Evolutionary conservation across 1,139 yeast genomes (phyloP).

Genomic region (Yamadazyma epiphylla): DNA sequence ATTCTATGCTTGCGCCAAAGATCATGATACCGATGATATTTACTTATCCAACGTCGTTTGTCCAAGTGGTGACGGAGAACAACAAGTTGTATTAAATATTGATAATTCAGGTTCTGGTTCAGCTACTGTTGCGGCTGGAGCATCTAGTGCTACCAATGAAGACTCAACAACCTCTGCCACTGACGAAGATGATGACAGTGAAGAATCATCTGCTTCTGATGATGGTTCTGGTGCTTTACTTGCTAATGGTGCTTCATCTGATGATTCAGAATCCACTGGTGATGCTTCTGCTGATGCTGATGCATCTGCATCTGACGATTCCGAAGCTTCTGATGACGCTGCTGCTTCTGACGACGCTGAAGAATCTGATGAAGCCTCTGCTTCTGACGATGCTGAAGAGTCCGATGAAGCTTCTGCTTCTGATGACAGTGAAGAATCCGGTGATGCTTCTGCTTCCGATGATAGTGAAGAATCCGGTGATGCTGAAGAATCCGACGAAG

Average conservation of each 20-base stretch:
- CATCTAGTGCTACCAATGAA: conserved; percentile 4
- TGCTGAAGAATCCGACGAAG: conserved; percentile 3
- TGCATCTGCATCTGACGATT: conserved; percentile 4
- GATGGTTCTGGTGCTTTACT: conserved; percentile 13
- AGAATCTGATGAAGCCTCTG: conserved; percentile 4
- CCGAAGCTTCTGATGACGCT: conserved; percentile 3
- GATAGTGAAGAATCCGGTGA: conserved; percentile 1
- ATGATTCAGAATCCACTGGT: conserved; percentile 6
- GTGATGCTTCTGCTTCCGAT: conserved; percentile 1
- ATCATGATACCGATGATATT: conserved; percentile 2
- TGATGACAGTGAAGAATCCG: conserved; percentile 1
- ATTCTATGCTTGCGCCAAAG: conserved; percentile 24
- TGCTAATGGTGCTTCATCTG: conserved; percentile 12
- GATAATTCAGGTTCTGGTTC: conserved; percentile 3
- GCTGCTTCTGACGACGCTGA: conserved; percentile 4
- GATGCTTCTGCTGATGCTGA: conserved; percentile 10
- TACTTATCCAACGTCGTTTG: conserved; percentile 9
- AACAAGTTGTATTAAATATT: conserved; percentile 5
- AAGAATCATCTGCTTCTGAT: conserved; percentile 10
- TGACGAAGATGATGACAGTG: conserved; percentile 8
- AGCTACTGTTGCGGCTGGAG: conserved; percentile 3
- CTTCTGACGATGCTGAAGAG: conserved; percentile 3
- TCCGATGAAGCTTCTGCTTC: conserved; percentile 3
- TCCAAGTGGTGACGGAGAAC: conserved; percentile 4
- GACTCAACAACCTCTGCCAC: conserved; percentile 2